Conservation (phyloP, 805 yeast species). For the Yamadazyma insecticola region DNA sequence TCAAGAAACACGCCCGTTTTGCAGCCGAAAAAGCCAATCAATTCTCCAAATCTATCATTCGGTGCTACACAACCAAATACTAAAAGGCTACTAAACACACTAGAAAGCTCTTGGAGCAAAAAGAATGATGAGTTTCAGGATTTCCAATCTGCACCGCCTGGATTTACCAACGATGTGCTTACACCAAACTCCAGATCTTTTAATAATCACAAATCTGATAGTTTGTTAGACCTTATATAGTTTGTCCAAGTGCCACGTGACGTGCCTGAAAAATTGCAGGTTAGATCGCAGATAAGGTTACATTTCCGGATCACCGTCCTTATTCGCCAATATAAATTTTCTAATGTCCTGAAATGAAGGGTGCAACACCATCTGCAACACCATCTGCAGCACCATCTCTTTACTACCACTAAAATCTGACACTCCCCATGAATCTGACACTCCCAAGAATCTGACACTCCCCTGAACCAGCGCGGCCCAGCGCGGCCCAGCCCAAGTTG, state of each 20-base stretch:
- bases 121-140: conserved; percentile 14
- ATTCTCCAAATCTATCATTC: not conserved
- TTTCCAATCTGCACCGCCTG: conserved; percentile 13
- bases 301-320: not conserved
- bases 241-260: not conserved
- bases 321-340: too few relatives aligned
- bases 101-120: conserved; percentile 25
- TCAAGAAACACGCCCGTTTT: not conserved
- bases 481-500: too few relatives aligned
- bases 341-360: too few relatives aligned
- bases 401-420: too few relatives aligned
- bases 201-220: not conserved
- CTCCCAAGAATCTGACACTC: too few relatives aligned
- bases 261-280: not conserved
- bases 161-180: conserved; percentile 6
- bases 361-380: too few relatives aligned
- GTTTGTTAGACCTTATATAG: conserved; percentile 6
- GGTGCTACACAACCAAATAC: conserved; percentile 6
- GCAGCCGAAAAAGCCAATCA: conserved; percentile 2
- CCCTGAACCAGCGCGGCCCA: too few relatives aligned
- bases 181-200: conserved; percentile 5
- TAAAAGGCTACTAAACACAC: conserved; percentile 17
- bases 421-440: too few relatives aligned
- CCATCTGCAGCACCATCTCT: too few relatives aligned
- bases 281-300: not conserved